These are phyloP conservation scores for Paecilomyces formosus DNA, from an alignment of 2,329 filamentous ascomycete genomes.

Conservation along the genomic window DNA sequence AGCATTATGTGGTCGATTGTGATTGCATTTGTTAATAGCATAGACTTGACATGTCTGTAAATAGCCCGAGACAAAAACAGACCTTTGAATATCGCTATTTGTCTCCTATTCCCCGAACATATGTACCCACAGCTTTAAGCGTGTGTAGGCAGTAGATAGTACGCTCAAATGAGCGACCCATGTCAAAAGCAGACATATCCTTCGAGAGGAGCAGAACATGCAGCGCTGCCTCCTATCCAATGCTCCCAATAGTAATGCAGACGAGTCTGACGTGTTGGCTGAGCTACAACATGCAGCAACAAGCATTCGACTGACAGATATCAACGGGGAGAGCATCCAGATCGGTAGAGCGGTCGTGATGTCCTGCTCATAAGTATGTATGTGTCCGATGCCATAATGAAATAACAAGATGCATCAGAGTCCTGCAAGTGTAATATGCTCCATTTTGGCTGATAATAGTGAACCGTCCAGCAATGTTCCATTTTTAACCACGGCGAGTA, in stretches of 20 bases:
- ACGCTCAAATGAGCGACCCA: not conserved
- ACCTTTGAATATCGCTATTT: not conserved
- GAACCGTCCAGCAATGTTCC: not conserved
- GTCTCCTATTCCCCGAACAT: not conserved
- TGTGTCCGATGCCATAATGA: not conserved
- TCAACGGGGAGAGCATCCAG: not conserved
- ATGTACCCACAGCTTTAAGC: not conserved
- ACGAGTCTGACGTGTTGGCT: not conserved
- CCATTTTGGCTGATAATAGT: not conserved
- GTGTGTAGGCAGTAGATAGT: too few species aligned
- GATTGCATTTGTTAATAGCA: not conserved
- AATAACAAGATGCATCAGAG: not conserved
- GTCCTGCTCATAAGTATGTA: not conserved
- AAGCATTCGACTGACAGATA: not conserved
- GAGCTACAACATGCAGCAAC: not conserved
- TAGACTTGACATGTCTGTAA: not conserved
- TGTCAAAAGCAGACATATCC: not conserved
- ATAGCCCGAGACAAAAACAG: not conserved
- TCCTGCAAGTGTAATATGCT: not conserved
- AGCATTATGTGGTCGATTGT: not conserved
- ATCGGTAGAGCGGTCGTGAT: not conserved
- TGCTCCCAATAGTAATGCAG: not conserved
- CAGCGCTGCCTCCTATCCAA: not conserved
- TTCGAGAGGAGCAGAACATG: not conserved
- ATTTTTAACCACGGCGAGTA: conserved; percentile 11